Conservation (phyloP, 2,329 filamentous ascomycete species). For the Fusarium domesticum region DNA sequence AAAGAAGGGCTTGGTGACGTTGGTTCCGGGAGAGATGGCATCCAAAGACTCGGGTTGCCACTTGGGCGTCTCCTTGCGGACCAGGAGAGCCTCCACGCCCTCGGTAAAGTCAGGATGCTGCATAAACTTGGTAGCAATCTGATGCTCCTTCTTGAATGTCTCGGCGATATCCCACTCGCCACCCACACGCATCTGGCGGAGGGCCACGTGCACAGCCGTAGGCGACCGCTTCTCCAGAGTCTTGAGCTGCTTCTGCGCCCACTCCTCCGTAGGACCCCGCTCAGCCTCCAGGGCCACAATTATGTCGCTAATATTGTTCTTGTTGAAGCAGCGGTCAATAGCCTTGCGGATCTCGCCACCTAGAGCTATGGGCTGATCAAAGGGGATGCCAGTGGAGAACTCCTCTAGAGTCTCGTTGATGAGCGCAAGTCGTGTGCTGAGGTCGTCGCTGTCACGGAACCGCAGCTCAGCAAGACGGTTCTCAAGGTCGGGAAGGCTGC, state of each 20-base stretch:
- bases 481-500: constrained; percentile 76
- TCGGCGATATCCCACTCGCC: constrained; percentile 75
- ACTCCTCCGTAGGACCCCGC: constrained; percentile 55
- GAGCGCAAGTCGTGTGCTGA: constrained; percentile 61
- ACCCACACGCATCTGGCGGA: constrained; percentile 78
- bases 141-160: constrained; percentile 81
- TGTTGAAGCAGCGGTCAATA: constrained; percentile 80
- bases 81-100: constrained; percentile 79
- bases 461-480: constrained; percentile 82
- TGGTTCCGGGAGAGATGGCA: constrained; percentile 56
- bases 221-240: constrained; percentile 79
- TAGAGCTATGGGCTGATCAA: constrained; percentile 65
- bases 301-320: constrained; percentile 66
- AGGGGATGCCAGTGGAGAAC: constrained; percentile 80
- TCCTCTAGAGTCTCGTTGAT: constrained; percentile 91
- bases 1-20: constrained; percentile 69
- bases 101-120: constrained; percentile 84
- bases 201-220: constrained; percentile 78
- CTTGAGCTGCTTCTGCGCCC: constrained; percentile 74
- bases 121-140: constrained; percentile 88
- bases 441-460: constrained; percentile 73
- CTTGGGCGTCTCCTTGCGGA: constrained; percentile 65
- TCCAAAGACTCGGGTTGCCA: constrained; percentile 75
- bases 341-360: constrained; percentile 69
- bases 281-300: constrained; percentile 61